Conservation (phyloP, 371 early-diverging fungal species). For the Syncephalis plumigaleata region DNA sequence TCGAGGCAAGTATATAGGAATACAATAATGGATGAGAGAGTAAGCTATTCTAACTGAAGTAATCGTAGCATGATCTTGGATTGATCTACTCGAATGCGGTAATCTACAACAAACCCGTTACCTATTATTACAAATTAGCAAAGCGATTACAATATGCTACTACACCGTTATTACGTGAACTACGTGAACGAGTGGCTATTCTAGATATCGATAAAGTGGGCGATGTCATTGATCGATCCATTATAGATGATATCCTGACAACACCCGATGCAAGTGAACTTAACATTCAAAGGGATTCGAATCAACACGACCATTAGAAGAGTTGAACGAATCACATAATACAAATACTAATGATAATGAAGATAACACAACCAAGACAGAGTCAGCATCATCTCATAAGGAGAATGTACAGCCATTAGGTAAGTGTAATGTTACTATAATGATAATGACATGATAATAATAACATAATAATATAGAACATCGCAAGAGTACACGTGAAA, state of each 20-base stretch:
- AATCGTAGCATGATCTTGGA: not conserved
- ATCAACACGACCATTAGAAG: not conserved
- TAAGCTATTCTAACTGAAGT: not conserved
- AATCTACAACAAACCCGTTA: too few relatives aligned
- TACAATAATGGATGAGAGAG: not conserved
- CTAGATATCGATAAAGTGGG: not conserved
- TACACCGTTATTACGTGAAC: slow-evolving; percentile 1
- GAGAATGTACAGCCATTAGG: too few relatives aligned
- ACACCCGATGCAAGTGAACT: not conserved
- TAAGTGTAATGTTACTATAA: too few relatives aligned
- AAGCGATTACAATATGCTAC: slow-evolving; percentile 2
- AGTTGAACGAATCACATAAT: too few relatives aligned
- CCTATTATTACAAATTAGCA: not conserved
- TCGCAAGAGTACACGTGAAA: too few relatives aligned
- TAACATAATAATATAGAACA: too few relatives aligned
- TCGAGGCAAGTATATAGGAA: slow-evolving; percentile 51
- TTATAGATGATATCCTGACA: slow-evolving; percentile 2
- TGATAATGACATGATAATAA: too few relatives aligned
- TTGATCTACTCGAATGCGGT: too few relatives aligned
- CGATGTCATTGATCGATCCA: slow-evolving; percentile 1
- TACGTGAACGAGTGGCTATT: not conserved
- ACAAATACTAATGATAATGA: too few relatives aligned
- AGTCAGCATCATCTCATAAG: too few relatives aligned
- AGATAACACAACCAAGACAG: too few relatives aligned
- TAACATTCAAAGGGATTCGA: too few relatives aligned